Evolutionary conservation across 768 basidiomycete species (phyloP).

Genomic region (Arthromyces matolae): DNA sequence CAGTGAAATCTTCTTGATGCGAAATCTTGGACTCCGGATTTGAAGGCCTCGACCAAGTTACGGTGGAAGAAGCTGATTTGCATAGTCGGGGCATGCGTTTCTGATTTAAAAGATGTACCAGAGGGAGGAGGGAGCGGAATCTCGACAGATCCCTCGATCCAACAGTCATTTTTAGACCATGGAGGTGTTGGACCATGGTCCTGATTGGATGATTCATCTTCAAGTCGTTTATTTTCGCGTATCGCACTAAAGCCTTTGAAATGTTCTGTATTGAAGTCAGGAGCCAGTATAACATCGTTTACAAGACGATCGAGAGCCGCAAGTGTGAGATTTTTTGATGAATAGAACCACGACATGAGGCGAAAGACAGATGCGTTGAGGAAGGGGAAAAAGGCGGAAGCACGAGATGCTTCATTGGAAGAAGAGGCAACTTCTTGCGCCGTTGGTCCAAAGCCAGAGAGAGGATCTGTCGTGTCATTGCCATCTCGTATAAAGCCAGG

Average conservation of each 20-base stretch:
- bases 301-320: not conserved
- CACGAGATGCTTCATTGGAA: not conserved
- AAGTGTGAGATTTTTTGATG: not conserved
- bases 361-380: constrained; percentile 1
- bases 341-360: constrained; percentile 7
- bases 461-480: not conserved
- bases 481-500: not conserved
- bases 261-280: not conserved
- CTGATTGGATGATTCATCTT: not conserved
- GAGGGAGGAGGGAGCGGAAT: not conserved
- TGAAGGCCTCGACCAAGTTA: not conserved
- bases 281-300: not conserved
- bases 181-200: not conserved
- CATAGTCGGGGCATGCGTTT: not conserved
- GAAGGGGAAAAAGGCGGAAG: not conserved
- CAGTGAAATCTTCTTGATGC: not conserved
- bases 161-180: not conserved
- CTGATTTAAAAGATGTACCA: not conserved
- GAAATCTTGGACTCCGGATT: not conserved
- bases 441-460: not conserved
- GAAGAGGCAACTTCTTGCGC: not conserved
- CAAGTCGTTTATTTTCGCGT: not conserved
- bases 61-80: not conserved
- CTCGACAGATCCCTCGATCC: not conserved
- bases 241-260: not conserved